Evolutionary conservation across 495 filamentous ascomycete genomes (phyloP), one percentile per base, ranked within the genome.

Genomic region (Aspergillus hancockii): DNA sequence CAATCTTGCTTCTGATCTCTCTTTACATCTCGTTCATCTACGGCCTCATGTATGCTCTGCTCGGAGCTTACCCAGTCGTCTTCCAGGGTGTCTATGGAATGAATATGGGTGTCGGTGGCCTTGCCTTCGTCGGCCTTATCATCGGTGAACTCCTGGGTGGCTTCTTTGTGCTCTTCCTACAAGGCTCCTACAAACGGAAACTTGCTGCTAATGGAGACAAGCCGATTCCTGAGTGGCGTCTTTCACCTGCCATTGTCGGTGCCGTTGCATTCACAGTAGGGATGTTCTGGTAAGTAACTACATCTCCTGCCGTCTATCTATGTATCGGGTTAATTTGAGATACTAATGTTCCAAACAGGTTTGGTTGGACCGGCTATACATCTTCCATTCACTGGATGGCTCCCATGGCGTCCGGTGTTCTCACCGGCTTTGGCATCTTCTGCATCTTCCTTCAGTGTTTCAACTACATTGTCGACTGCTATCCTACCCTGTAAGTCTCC

Each of bases 401-500:
- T 13, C 69, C 74, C 4, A 59, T 69, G 4, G 63, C 68, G 1
- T 70, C 75, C 14, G 68, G 73, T 0, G 47, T 73, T 0, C 60
- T 73, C 45, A 68, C 71, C 32, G 69, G 76, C 10, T 67, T 78
- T 28, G 69, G 73, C 14, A 66, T 78, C 40, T 52, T 75, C 13
- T 70, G 67, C 40, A 71, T 76, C 21, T 78, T 78, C 59, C 50
- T 77, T 21, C 72, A 71, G 16, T 75, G 69, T 22, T 74, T 76
- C 60, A 75, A 71, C 59, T 78, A 78, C 40, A 63, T 78, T 14
- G 68, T 78, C 16, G 75, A 76, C 58, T 64, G 71, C 28, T 78
- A 78, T 53, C 59, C 77, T 57, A 92, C 93, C 79, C 89, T 93
- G 83, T 88, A 78, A 68, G 84, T 79, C 4, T 51, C 31, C 9